Evolutionary conservation across 305 asterid species (phyloP), one percentile per base, ranked within the genome.

Genomic region (Euphrasia arctica): DNA sequence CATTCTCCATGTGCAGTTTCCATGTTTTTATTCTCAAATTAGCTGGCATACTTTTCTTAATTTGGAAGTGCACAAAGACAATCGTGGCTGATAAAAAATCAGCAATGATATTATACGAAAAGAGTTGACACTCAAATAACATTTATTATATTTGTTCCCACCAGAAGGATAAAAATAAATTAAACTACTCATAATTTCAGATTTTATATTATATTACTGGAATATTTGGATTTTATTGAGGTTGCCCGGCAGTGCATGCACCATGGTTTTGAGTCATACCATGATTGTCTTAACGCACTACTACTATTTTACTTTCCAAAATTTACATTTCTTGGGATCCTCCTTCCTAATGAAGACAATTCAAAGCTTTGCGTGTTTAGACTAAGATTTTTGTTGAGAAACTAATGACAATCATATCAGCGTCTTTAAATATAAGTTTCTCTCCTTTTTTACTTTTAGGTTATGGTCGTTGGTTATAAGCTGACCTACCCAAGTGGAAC

Each of bases 401-500:
- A 49, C 36, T 49, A 48, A 51, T 58, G 10, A 39, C 52, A 52
- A 51, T 45, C 18, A 36, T 58, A 11, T 57, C 51, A 49, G 31
- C 12, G 52, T 58, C 28, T 43, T 62, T 2, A 31, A 14, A 18
- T 64, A 11, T 65, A 28, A 3, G 15, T 59, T 66, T 13, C 29
- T 66, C 57, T 31, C n/a, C 59, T 42, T 18, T 55, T 50, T 13
- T 66, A 48, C 73, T 45, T 77, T 56, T 77, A 92, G 98, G 95
- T 92, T 62, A 89, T 92, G 98, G 92, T 93, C 48, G 34, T 90
- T 86, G 97, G 78, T 64, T 86, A 87, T 79, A 90, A 75, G 74
- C 77, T 93, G 77, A 93, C 95, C 43, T 93, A 80, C 72, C 97
- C 97, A 65, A 93, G 96, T 74, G 98, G 98, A 74, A 92, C 97